Percentiles rank a stretch among this genome's conserved stretches.
phyloP scores from a whole-genome alignment of 495 filamentous ascomycete genomes.

The Schizothecium vesticola region DNA sequence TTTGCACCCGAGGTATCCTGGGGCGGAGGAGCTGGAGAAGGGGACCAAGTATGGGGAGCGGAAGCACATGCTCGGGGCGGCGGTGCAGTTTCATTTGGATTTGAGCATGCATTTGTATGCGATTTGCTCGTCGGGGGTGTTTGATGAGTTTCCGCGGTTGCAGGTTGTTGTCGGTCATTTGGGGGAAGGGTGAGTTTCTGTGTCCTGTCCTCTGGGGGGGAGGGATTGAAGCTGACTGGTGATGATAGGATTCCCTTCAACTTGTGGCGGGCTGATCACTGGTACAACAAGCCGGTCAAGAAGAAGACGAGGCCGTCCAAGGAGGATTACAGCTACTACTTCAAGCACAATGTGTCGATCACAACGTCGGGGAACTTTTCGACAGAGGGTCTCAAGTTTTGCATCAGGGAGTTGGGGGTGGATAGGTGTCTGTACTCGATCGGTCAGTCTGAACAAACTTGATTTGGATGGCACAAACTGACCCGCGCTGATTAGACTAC shows the following conservation, averaged over 20 bases:
- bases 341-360: conserved; percentile 56
- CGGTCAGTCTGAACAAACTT: conserved; percentile 13
- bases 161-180: conserved; percentile 59
- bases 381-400: conserved; percentile 48
- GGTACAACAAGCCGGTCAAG: conserved; percentile 49
- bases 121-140: conserved; percentile 36
- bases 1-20: conserved; percentile 50
- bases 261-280: conserved; percentile 58
- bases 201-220: background rate
- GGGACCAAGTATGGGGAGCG: conserved; percentile 22
- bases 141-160: conserved; percentile 50
- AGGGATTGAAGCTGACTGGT: background rate
- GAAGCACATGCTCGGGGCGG: conserved; percentile 30
- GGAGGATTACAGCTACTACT: conserved; percentile 57
- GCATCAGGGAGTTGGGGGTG: conserved; percentile 35
- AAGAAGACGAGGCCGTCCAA: conserved; percentile 50
- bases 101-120: conserved; percentile 36
- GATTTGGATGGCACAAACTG: background rate
- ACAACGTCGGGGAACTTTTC: conserved; percentile 60
- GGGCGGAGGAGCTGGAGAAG: conserved; percentile 21
- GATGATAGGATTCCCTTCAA: conserved; percentile 54
- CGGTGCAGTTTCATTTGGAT: conserved; percentile 35
- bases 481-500: conserved; percentile 27
- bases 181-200: conserved; percentile 46
- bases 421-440: conserved; percentile 38